Evolutionary conservation across 148 eudicot species (phyloP).

Genomic region (Limonium bicolor): DNA sequence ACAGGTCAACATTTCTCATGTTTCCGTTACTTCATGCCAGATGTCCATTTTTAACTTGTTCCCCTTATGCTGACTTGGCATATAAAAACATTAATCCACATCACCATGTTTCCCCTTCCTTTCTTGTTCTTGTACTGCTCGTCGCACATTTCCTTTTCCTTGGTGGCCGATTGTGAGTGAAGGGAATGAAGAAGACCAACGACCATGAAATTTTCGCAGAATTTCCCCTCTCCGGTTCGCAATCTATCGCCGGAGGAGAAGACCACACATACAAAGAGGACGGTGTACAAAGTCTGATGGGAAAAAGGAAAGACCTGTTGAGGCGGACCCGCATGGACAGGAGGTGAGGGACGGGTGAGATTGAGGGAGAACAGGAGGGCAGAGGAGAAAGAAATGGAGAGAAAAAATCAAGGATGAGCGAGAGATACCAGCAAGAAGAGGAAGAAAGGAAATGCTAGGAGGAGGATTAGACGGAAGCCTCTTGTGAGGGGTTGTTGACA

Average conservation of each 20-base stretch:
- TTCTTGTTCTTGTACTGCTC: too few species aligned
- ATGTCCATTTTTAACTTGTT: too few species aligned
- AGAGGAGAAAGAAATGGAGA: conserved; percentile 81
- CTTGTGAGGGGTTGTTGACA: conserved; percentile 54
- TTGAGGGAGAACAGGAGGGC: conserved; percentile 60
- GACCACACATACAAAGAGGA: conserved; percentile 12
- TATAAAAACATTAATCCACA: too few species aligned
- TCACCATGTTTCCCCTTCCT: too few species aligned
- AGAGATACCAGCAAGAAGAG: conserved; percentile 70
- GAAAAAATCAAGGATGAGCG: conserved; percentile 68
- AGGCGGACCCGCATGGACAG: conserved; percentile 70
- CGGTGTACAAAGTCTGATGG: conserved; percentile 32
- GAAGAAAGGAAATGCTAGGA: conserved; percentile 49
- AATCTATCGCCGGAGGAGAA: conserved; percentile 54
- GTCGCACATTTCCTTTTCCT: too few species aligned
- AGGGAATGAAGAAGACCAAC: too few species aligned
- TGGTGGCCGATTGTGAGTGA: too few species aligned
- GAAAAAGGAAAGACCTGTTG: conserved; percentile 39
- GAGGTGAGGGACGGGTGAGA: conserved; percentile 64
- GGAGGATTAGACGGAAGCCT: conserved; percentile 41
- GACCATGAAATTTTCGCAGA: too few species aligned
- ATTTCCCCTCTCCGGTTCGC: too few species aligned
- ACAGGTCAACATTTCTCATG: too few species aligned
- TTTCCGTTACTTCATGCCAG: too few species aligned
- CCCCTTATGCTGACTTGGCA: too few species aligned